A percentile compares a stretch with the other conserved stretches of the same genome.
Conservation (phyloP, 352 stramenopile species). For the Phytopythium vexans region DNA sequence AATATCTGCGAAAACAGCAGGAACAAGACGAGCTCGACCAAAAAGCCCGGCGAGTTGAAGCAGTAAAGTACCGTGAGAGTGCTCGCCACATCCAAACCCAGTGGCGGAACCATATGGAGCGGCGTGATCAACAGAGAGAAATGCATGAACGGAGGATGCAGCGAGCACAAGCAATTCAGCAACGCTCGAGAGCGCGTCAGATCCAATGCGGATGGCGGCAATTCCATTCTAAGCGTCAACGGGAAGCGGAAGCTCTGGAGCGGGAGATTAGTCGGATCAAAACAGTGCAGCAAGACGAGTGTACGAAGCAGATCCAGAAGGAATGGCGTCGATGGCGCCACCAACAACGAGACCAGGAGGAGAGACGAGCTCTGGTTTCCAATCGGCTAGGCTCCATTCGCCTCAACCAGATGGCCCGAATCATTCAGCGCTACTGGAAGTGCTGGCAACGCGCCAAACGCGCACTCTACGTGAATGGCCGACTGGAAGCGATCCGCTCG, state of each 20-base stretch:
- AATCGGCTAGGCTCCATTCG: not conserved
- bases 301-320: slow-evolving; percentile 10
- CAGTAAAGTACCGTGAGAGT: not conserved
- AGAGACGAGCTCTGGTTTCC: not conserved
- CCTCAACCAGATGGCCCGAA: slow-evolving; percentile 1
- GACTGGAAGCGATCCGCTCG: not conserved
- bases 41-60: not conserved
- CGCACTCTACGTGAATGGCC: not conserved
- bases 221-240: not conserved
- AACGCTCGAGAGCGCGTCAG: slow-evolving; percentile 1
- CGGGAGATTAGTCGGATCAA: not conserved
- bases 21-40: not conserved
- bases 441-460: not conserved
- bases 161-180: not conserved
- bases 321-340: slow-evolving; percentile 9
- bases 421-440: slow-evolving; percentile 2
- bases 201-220: slow-evolving; percentile 1
- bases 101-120: slow-evolving; percentile 13
- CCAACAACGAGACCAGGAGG: not conserved
- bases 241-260: not conserved
- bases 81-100: slow-evolving; percentile 7
- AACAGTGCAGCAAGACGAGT: not conserved
- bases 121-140: slow-evolving; percentile 1
- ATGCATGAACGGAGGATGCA: not conserved
- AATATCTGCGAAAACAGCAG: slow-evolving; percentile 2